Base-by-base conservation (phyloP, 2,329 filamentous ascomycete genomes). In the Zymoseptoria crescenta region DNA sequence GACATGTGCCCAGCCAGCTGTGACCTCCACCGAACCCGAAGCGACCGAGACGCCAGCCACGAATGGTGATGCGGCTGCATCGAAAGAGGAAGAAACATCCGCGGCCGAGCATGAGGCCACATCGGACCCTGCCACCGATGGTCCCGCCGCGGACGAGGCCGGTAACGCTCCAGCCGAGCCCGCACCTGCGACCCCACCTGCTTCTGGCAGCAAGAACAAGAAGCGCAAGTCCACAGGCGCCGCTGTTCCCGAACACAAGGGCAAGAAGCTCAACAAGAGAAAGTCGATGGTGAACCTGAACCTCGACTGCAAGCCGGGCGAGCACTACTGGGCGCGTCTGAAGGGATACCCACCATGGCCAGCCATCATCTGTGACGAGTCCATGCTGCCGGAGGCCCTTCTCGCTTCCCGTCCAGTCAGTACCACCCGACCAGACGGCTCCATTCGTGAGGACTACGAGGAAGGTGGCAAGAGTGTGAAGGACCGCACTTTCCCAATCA, bases 281-380 rank as follows among this genome's bases (percentile, higher is more conserved):
- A 88, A 86, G 72, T 92, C 89, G 53, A 87, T 86, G 76, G 81
- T 82, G 62, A 49, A 48, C 24, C 73, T 81, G 50, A 76, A 79
- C 67, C 81, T 90, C 56, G 84, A 96, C 72, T 92, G 90, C 64
- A 82, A 96, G 78, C 89, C 94, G 4, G 94, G 95, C 67, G 88
- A 97, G 69, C 88, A 92, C 76, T 97, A 88, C 76, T 86, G 96
- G 71, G 91, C 95, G 64, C 89, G 92, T 74, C 86, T 99, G 75
- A 96, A 95, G 80, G 94, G 93, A 61, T 96, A 90, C 75, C 90
- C 94, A 30, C 87, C 90, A 48, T 99, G 94, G 94, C 94, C 94
- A 16, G 87, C 91, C 57, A 89, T 99, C 71, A 85, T 99, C 68
- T 94, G 90, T 73, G 91, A 96, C 72, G 93, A 99, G 74, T 86